phyloP scores from a whole-genome alignment of 495 filamentous ascomycete species.

The Stereocaulon alpinum region DNA sequence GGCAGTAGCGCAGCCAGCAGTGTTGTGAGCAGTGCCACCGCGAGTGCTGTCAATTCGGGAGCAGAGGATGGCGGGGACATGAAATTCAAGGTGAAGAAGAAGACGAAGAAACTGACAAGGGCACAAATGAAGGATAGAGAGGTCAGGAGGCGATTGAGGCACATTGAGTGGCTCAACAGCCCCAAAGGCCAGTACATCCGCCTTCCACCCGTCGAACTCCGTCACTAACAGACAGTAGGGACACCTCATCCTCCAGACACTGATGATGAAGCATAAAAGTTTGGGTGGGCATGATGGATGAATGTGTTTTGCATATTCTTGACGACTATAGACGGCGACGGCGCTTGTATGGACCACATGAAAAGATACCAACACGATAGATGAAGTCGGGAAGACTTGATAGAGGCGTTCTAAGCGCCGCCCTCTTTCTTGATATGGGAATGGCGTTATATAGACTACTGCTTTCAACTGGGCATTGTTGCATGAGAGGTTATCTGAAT shows the following conservation, averaged over 20 bases:
- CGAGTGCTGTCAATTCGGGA: constrained; percentile 71
- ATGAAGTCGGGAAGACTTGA: background rate
- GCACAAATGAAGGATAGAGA: constrained; percentile 91
- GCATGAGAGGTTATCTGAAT: background rate
- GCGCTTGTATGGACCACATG: background rate
- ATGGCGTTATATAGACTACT: background rate
- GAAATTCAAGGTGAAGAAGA: constrained; percentile 81
- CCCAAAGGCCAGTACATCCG: too few species aligned
- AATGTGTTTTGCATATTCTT: background rate
- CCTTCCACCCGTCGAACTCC: too few species aligned
- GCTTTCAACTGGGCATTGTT: background rate
- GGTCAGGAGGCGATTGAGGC: constrained; percentile 72
- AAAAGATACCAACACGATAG: background rate
- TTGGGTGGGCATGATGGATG: background rate
- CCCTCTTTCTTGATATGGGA: background rate
- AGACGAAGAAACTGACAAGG: constrained; percentile 98
- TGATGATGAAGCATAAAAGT: constrained; percentile 53
- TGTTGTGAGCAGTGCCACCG: constrained; percentile 47
- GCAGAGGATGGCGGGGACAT: constrained; percentile 71
- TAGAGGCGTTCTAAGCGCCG: background rate
- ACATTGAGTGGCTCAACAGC: constrained; percentile 70
- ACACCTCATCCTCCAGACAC: constrained; percentile 70
- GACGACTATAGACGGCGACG: constrained; percentile 11
- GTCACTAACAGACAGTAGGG: constrained; percentile 29
- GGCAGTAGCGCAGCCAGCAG: constrained; percentile 51